Evolutionary conservation across 805 yeast species (phyloP).

Genomic region (Naumovozyma dairenensis): DNA sequence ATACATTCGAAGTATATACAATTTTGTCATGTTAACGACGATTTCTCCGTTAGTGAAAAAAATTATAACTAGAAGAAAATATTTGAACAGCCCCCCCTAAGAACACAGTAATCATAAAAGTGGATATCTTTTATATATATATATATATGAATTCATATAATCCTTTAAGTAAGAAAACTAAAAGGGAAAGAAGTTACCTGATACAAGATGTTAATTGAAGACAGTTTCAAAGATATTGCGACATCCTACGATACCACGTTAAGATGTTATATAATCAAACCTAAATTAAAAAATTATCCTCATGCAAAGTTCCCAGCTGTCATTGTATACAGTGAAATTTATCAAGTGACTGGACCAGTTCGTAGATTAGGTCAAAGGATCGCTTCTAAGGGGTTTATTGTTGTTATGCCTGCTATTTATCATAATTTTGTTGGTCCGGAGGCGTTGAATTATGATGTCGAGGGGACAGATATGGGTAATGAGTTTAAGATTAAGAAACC

Average conservation of each 20-base stretch:
- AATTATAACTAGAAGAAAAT: too few species aligned
- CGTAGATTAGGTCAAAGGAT: constrained; percentile 66
- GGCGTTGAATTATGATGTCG: constrained; percentile 56
- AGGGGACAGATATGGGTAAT: constrained; percentile 72
- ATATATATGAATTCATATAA: too few species aligned
- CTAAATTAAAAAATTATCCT: constrained; percentile 65
- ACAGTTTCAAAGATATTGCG: constrained; percentile 50
- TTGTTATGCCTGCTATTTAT: constrained; percentile 70
- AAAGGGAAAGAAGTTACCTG: too few species aligned
- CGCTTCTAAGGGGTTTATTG: constrained; percentile 72
- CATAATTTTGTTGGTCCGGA: constrained; percentile 62
- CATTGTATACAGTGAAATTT: constrained; percentile 67
- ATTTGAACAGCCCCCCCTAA: too few species aligned
- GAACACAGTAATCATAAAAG: too few species aligned
- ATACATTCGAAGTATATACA: too few species aligned
- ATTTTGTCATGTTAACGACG: too few species aligned
- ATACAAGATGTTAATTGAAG: constrained; percentile 69
- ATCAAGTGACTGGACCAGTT: constrained; percentile 79
- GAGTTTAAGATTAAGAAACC: constrained; percentile 56
- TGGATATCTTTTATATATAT: too few species aligned
- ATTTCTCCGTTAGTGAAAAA: too few species aligned
- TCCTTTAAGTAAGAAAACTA: too few species aligned
- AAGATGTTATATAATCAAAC: constrained; percentile 58
- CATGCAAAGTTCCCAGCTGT: constrained; percentile 74
- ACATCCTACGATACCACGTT: constrained; percentile 60